Conservation (phyloP, 1,284 basidiomycete genomes). For the Pterulicium gracile region DNA sequence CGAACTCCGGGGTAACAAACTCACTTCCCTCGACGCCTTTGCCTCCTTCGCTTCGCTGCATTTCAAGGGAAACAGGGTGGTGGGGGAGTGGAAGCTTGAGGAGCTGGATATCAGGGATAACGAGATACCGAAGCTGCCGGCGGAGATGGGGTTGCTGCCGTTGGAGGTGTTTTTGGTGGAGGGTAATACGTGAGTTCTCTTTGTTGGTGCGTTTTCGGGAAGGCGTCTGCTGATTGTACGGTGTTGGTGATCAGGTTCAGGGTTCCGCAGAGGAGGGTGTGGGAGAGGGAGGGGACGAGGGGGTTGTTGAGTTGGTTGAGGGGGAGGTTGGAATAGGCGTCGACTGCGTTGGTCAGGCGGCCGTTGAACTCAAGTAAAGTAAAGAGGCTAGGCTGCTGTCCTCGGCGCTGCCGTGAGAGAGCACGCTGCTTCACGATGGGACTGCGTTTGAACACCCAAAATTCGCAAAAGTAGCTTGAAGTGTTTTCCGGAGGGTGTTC, state of each 20-base stretch:
- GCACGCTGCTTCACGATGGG: too few relatives aligned
- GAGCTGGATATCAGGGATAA: constrained; percentile 75
- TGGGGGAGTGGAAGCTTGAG: constrained; percentile 61
- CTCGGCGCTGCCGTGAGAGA: too few relatives aligned
- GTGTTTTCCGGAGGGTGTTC: too few relatives aligned
- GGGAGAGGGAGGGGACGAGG: constrained; percentile 79
- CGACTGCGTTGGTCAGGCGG: too few relatives aligned
- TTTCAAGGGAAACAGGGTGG: constrained; percentile 55
- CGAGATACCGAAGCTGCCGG: constrained; percentile 53
- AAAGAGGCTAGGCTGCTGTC: too few relatives aligned
- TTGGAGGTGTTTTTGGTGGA: constrained; percentile 73
- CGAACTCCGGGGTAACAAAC: constrained; percentile 52
- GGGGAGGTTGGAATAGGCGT: constrained; percentile 47
- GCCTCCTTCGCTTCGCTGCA: constrained; percentile 39
- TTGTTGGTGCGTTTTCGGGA: neutral
- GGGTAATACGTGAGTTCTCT: constrained; percentile 62
- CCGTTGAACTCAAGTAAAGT: too few relatives aligned
- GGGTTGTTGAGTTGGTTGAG: constrained; percentile 65
- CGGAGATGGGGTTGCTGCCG: constrained; percentile 61
- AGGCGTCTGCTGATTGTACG: constrained; percentile 6
- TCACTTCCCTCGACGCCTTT: constrained; percentile 52
- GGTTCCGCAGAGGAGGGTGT: constrained; percentile 65
- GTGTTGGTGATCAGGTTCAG: constrained; percentile 44
- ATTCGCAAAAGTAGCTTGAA: too few relatives aligned
- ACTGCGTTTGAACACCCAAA: too few relatives aligned